Percentiles rank a stretch among this genome's conserved stretches.
phyloP scores from a whole-genome alignment of 768 basidiomycete genomes.

The Tremella yokohamensis region DNA sequence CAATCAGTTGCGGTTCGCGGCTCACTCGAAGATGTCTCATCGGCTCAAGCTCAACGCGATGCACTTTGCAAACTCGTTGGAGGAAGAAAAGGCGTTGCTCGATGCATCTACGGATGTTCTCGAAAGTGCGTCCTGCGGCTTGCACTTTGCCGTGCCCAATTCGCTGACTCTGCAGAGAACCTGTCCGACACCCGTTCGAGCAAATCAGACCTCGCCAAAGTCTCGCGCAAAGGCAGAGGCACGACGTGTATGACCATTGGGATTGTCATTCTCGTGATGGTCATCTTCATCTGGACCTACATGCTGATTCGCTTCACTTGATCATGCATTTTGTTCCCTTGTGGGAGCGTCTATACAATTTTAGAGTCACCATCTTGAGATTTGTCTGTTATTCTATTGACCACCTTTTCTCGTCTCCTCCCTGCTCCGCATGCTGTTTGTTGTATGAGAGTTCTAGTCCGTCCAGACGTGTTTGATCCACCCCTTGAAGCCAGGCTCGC shows the following conservation, averaged over 20 bases:
- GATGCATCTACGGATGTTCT: conserved; percentile 67
- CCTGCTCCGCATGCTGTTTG: too few species aligned
- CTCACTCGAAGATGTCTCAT: conserved; percentile 65
- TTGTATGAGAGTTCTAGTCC: background rate
- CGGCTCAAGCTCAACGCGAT: conserved; percentile 80
- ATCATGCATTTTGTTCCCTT: conserved; percentile 7
- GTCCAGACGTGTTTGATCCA: conserved; percentile 18
- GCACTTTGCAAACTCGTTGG: conserved; percentile 70
- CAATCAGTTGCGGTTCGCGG: background rate
- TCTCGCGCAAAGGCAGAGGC: conserved; percentile 62
- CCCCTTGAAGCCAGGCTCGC: conserved; percentile 9
- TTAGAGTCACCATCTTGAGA: too few species aligned
- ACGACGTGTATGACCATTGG: conserved; percentile 71
- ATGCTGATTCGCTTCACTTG: conserved; percentile 50
- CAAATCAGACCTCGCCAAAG: conserved; percentile 60
- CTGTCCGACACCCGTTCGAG: conserved; percentile 39
- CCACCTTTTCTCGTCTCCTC: too few species aligned
- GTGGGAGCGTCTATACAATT: too few species aligned
- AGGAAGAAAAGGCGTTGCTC: conserved; percentile 69
- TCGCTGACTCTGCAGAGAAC: conserved; percentile 54
- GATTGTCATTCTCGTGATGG: conserved; percentile 63
- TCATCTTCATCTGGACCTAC: conserved; percentile 57
- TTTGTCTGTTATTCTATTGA: too few species aligned
- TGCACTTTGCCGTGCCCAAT: conserved; percentile 54
- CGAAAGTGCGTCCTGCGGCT: conserved; percentile 59